Conservation (phyloP, 169 alveolate genomes). For the Eimeria tenella region DNA sequence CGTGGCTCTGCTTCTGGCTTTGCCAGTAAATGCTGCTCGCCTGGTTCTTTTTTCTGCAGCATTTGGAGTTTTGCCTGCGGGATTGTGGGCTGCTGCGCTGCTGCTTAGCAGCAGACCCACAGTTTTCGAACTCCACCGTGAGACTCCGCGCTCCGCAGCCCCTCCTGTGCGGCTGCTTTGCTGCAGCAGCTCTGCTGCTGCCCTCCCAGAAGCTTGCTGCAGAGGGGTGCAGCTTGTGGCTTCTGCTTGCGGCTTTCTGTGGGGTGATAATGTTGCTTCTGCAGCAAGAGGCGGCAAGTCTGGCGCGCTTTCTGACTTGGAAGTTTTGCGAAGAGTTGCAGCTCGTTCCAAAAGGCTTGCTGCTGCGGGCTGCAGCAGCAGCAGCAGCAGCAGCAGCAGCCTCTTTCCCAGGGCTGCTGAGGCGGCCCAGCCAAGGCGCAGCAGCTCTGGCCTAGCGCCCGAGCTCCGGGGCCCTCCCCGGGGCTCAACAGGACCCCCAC, state of each 20-base stretch:
- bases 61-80: slow-evolving; percentile 47
- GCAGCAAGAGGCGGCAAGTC: slow-evolving; percentile 53
- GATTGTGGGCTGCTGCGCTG: slow-evolving; percentile 60
- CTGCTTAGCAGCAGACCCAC: slow-evolving; percentile 50
- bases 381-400: not conserved
- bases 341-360: slow-evolving; percentile 58
- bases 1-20: slow-evolving; percentile 33
- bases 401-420: slow-evolving; percentile 53
- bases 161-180: too few species aligned
- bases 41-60: slow-evolving; percentile 27
- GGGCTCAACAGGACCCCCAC: not conserved
- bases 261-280: not conserved
- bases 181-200: too few species aligned
- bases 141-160: not conserved
- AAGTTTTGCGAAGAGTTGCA: slow-evolving; percentile 42
- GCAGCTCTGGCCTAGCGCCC: too few species aligned
- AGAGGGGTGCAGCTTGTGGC: too few species aligned
- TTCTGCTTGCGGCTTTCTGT: not conserved
- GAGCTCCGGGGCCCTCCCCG: too few species aligned
- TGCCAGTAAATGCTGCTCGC: slow-evolving; percentile 57
- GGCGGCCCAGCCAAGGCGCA: not conserved
- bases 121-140: slow-evolving; percentile 65
- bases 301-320: not conserved
- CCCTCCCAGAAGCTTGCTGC: too few species aligned
- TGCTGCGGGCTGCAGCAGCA: slow-evolving; percentile 19